Base-by-base conservation (phyloP, 768 basidiomycete genomes). In the Trametes meyenii region DNA sequence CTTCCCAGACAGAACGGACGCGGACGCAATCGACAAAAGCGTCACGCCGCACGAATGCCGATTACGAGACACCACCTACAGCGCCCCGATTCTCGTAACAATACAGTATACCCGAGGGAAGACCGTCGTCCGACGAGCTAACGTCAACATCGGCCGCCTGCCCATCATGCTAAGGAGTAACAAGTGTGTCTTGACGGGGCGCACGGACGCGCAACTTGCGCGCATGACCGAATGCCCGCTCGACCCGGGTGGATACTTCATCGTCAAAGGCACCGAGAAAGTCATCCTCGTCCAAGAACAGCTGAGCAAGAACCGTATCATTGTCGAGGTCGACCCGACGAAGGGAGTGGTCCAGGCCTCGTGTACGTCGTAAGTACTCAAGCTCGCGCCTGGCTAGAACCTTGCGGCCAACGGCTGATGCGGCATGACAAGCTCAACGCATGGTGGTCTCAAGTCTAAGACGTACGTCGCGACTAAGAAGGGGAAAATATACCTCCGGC, bases 211-310 rank as follows among this genome's bases (percentile, higher is more conserved):
- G 14, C 86, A 96, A 66, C 81, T 98, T 23, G 97, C 97, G n/a
- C 81, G 85, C 40, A 96, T 98, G 94, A 87, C 84, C 12, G 97
- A 99, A 75, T 99, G 97, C 74, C 97, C 97, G 3, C 81, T 98
- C 60, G 97, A 99, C 77, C 96, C 97, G 12, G 97, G 97, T n/a
- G 97, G 97, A 3, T 98, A 98, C 73, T 99, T 99, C 74, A 90
- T 99, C 60, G 97, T 99, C 53, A 98, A 96, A 76, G 96, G 96
- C 39, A 99, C 96, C 44, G 96, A 99, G 76, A 99, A 98, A 77
- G 97, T 99, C 68, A 99, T 99, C 67, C 80, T 99, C 63, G 96
- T 99, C 7, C 97, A 99, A 74, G 97, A 98, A 73, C 97, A 99
- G 76, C 77, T 98, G 70, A 96, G 93, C 82, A 98, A 98, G 82